Evolutionary conservation across 2,329 filamentous ascomycete genomes (phyloP), one percentile per base, ranked within the genome.

Genomic region (Aspergillus aculeatinus): DNA sequence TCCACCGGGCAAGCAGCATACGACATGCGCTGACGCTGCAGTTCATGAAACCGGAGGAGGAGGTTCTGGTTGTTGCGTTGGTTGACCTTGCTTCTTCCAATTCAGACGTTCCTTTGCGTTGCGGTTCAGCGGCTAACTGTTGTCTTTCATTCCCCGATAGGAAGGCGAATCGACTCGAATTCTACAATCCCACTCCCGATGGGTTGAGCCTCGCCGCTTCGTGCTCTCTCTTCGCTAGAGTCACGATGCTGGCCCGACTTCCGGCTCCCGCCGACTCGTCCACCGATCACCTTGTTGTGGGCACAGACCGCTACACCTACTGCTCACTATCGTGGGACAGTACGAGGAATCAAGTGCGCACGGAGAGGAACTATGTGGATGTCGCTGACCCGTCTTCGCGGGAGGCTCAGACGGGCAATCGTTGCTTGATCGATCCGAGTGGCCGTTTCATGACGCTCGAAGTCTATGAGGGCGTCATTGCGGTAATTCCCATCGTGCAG

Each of bases 1-100:
- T 99, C 59, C 95, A 99, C 76, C 85, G 88, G 69, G 90, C 95
- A 25, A 97, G 91, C 75, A 96, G 92, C 80, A 88, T 97, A 65
- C 88, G 93, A 58, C 90, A 96, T 84, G 94, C 93, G 14, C 76
- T 98, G 66, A 91, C 89, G 72, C 83, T 94, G 62, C 87, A 87
- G 68, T 88, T 98, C 68, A 81, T 96, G 55, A 84, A 85, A 48
- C 79, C 86, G 4, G 86, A 90, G 54, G 86, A 92, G 62, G 90
- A 96, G 69, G 92, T 91, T 68, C 81, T 99, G 63, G 87, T 97
- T 56, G 82, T 97, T 70, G 92, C 92, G 93, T 97, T 84, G 79
- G 91, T 77, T 65, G 48, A 33, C 58, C 60, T 48, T 56, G 29
- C 16, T 16, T 59, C 48, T 42, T 42, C 11, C 14, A 27, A 44